These are phyloP conservation scores for Phytopythium litorale DNA, from an alignment of 352 stramenopile species.

Conservation along the genomic window DNA sequence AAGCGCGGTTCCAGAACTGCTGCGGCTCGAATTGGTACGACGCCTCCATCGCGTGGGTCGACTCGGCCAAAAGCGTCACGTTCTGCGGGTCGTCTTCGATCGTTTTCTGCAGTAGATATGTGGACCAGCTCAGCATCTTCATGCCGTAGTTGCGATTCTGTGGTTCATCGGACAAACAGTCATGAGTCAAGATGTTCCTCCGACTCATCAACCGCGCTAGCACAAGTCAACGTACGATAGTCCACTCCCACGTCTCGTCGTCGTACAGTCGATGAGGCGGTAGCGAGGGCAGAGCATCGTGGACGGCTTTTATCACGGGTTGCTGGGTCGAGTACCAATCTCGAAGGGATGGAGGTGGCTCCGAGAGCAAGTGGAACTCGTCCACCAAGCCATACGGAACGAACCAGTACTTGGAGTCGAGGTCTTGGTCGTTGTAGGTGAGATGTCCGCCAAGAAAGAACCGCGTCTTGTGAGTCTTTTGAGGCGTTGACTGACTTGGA, in stretches of 20 bases:
- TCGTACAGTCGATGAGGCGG: slow-evolving; percentile 74
- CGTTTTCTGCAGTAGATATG: slow-evolving; percentile 85
- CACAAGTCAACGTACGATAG: slow-evolving; percentile 57
- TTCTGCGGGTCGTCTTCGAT: slow-evolving; percentile 69
- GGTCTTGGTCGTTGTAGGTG: slow-evolving; percentile 59
- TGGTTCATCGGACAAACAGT: not conserved
- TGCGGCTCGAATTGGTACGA: slow-evolving; percentile 64
- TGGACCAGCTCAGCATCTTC: slow-evolving; percentile 77
- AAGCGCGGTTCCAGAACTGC: slow-evolving; percentile 53
- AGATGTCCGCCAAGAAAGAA: slow-evolving; percentile 87
- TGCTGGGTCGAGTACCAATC: slow-evolving; percentile 47
- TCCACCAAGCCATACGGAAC: slow-evolving; percentile 52
- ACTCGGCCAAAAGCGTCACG: slow-evolving; percentile 59
- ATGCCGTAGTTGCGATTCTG: slow-evolving; percentile 71
- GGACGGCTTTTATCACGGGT: slow-evolving; percentile 31
- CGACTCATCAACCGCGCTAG: not conserved
- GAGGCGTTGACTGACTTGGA: not conserved
- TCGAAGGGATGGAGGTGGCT: slow-evolving; percentile 16
- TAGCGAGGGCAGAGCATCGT: slow-evolving; percentile 32
- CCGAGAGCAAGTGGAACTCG: slow-evolving; percentile 32
- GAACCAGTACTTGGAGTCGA: slow-evolving; percentile 43
- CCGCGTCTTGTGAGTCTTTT: slow-evolving; percentile 13
- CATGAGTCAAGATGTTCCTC: not conserved
- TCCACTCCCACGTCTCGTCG: slow-evolving; percentile 92
- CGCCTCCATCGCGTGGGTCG: slow-evolving; percentile 65